A percentile compares a stretch with the other conserved stretches of the same genome.
phyloP scores from a whole-genome alignment of 2,329 filamentous ascomycete genomes.

The Diaporthe amygdali region DNA sequence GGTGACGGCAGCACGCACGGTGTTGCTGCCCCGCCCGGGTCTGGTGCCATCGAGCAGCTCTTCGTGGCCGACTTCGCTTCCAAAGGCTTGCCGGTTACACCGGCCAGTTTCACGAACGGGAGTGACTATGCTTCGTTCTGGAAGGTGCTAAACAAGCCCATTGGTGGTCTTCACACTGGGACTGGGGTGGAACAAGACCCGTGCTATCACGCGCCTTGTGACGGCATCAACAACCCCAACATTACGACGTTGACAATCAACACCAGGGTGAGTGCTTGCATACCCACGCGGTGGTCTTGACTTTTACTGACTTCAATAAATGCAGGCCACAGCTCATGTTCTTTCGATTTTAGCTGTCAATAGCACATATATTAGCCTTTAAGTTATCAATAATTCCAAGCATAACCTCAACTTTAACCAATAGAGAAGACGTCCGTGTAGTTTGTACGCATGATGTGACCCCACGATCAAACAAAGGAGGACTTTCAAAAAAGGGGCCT shows the following conservation, averaged over 20 bases:
- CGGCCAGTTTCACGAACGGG: constrained; percentile 36
- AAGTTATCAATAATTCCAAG: no score
- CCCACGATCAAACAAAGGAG: no score
- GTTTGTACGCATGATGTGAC: no score
- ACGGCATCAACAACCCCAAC: constrained; percentile 38
- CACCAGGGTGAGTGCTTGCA: constrained; percentile 32
- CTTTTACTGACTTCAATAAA: no score
- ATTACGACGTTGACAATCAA: constrained; percentile 37
- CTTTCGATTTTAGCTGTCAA: background rate
- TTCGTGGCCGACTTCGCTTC: constrained; percentile 36
- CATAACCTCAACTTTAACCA: no score
- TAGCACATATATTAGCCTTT: background rate
- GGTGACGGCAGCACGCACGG: constrained; percentile 13
- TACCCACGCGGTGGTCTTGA: background rate
- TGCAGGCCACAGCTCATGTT: background rate
- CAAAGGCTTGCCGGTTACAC: constrained; percentile 33
- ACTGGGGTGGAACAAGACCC: constrained; percentile 31
- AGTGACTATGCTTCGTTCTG: constrained; percentile 33
- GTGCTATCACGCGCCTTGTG: constrained; percentile 43
- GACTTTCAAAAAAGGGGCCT: no score
- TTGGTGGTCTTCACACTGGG: constrained; percentile 41
- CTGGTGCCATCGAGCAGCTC: constrained; percentile 38
- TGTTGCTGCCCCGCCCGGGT: constrained; percentile 28
- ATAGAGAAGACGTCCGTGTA: no score
- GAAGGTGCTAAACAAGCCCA: constrained; percentile 41